A percentile compares a stretch with the other conserved stretches of the same genome.
These are phyloP conservation scores for Vitis riparia DNA, from an alignment of 164 flowering plant genomes.

Conservation along the genomic window DNA sequence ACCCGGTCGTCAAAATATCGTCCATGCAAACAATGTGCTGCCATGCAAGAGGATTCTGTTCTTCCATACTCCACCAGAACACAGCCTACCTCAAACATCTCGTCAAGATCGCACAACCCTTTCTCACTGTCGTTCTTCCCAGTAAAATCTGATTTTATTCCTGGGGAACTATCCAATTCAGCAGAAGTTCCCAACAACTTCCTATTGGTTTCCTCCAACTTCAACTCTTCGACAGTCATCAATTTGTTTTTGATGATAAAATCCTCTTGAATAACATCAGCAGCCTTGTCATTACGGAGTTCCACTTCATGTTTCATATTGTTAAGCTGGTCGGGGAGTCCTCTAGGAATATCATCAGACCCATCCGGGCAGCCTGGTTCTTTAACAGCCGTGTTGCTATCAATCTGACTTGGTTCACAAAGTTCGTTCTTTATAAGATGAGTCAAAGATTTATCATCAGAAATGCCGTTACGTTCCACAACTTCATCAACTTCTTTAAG, in stretches of 20 bases:
- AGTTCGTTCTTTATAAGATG: slow-evolving; percentile 18
- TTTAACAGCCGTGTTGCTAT: slow-evolving; percentile 15
- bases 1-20: slow-evolving; percentile 58
- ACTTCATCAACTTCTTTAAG: slow-evolving; percentile 12
- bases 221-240: slow-evolving; percentile 12
- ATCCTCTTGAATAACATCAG: slow-evolving; percentile 13
- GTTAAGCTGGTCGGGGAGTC: slow-evolving; percentile 8
- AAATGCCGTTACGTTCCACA: slow-evolving; percentile 10
- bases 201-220: slow-evolving; percentile 10
- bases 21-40: slow-evolving; percentile 87
- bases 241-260: slow-evolving; percentile 12
- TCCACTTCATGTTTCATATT: slow-evolving; percentile 6
- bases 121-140: slow-evolving; percentile 21
- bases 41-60: slow-evolving; percentile 66
- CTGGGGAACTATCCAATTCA: slow-evolving; percentile 7
- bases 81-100: slow-evolving; percentile 57
- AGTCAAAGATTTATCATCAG: slow-evolving; percentile 21
- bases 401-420: slow-evolving; percentile 17
- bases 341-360: slow-evolving; percentile 8
- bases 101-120: slow-evolving; percentile 4
- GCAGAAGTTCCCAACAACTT: slow-evolving; percentile 5
- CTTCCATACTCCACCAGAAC: slow-evolving; percentile 77
- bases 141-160: slow-evolving; percentile 11
- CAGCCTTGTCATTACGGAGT: slow-evolving; percentile 7
- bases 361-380: slow-evolving; percentile 7